Evolutionary conservation across 805 yeast genomes (phyloP).

Genomic region (Lipomyces lipofer): DNA sequence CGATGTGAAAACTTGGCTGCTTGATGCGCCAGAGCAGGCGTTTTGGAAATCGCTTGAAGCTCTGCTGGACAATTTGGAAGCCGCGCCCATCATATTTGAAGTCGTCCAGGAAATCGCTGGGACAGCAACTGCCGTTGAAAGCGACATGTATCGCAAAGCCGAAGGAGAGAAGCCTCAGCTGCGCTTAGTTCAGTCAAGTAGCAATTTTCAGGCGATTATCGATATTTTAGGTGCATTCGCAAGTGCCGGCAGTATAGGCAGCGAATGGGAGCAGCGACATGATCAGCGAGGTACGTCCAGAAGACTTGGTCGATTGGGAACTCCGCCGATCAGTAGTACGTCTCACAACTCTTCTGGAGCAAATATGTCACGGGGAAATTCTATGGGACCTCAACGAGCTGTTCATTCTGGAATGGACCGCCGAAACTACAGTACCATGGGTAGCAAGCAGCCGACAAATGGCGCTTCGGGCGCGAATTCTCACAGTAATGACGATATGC

Average conservation of each 20-base stretch:
- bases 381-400: slow-evolving; percentile 1
- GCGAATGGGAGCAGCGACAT: slow-evolving; percentile 29
- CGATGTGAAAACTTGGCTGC: slow-evolving; percentile 3
- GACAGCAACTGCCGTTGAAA: slow-evolving; percentile 7
- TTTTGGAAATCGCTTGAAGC: slow-evolving; percentile 31
- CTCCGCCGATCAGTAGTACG: slow-evolving; percentile 10
- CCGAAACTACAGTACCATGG: slow-evolving; percentile 27
- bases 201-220: slow-evolving; percentile 32
- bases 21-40: slow-evolving; percentile 24
- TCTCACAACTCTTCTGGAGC: background rate
- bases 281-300: slow-evolving; percentile 16
- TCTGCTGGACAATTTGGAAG: slow-evolving; percentile 23
- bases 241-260: slow-evolving; percentile 29
- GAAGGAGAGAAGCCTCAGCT: slow-evolving; percentile 6
- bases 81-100: slow-evolving; percentile 24
- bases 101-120: slow-evolving; percentile 22
- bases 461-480: background rate
- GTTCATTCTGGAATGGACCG: slow-evolving; percentile 9
- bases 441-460: background rate
- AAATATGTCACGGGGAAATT: background rate
- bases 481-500: slow-evolving; percentile 9
- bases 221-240: slow-evolving; percentile 35
- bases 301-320: slow-evolving; percentile 16
- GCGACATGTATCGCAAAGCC: slow-evolving; percentile 1
- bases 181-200: slow-evolving; percentile 13